A percentile compares a stretch with the other conserved stretches of the same genome.
phyloP scores from a whole-genome alignment of 148 eudicot species.

The Spergularia marina region DNA sequence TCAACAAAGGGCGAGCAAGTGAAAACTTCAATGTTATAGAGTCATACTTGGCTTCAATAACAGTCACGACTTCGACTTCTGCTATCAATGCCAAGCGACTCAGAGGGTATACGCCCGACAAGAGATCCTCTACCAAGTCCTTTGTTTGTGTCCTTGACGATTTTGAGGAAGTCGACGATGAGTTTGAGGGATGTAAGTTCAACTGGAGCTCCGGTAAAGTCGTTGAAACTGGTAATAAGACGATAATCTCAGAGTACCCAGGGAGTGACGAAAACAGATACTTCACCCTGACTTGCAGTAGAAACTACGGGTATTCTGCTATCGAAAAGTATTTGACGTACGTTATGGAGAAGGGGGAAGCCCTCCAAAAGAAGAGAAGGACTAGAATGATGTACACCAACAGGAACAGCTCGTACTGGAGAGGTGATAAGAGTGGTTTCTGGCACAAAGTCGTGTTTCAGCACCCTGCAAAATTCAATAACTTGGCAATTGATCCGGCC shows the following conservation, averaged over 20 bases:
- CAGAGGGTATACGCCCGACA: too few species aligned
- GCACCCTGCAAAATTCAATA: constrained; percentile 49
- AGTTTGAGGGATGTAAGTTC: constrained; percentile 33
- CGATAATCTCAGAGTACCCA: constrained; percentile 10
- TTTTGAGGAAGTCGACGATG: constrained; percentile 40
- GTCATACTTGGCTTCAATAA: too few species aligned
- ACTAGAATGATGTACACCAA: constrained; percentile 40
- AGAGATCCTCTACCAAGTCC: too few species aligned
- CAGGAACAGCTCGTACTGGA: background rate
- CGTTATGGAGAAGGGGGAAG: constrained; percentile 35
- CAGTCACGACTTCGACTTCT: too few species aligned
- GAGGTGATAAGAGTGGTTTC: background rate
- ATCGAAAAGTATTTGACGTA: constrained; percentile 30
- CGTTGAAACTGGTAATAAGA: background rate
- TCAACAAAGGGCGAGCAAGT: too few species aligned
- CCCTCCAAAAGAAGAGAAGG: constrained; percentile 21
- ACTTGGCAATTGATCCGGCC: constrained; percentile 33
- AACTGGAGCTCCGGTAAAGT: constrained; percentile 34
- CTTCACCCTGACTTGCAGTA: constrained; percentile 31
- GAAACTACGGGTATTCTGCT: constrained; percentile 21
- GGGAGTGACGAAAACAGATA: constrained; percentile 34
- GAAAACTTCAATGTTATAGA: too few species aligned
- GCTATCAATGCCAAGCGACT: too few species aligned
- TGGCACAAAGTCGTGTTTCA: constrained; percentile 44
- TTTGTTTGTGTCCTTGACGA: too few species aligned